Evolutionary conservation across 129 eudicot genomes (phyloP).

Genomic region (Helianthus tuberosus): DNA sequence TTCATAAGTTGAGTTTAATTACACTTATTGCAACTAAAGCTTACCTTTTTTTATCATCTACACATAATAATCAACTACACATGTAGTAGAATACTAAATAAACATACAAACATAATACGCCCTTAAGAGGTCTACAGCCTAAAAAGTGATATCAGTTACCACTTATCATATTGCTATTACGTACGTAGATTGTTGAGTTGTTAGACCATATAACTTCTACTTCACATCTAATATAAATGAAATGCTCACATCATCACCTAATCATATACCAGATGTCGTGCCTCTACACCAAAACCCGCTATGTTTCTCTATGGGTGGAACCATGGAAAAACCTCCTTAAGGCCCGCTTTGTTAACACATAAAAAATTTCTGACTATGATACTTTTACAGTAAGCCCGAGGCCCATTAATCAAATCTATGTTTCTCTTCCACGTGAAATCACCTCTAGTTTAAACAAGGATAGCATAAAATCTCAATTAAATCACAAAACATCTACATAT

Average conservation of each 20-base stretch:
- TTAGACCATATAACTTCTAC: background rate
- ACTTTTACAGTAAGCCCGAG: background rate
- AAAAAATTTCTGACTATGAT: background rate
- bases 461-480: background rate
- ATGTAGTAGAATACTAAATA: background rate
- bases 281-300: background rate
- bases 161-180: background rate
- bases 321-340: background rate
- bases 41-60: background rate
- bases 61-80: background rate
- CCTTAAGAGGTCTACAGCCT: background rate
- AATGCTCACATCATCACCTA: background rate
- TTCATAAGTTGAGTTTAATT: background rate
- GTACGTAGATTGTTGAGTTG: background rate
- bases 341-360: background rate
- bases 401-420: background rate
- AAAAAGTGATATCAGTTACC: background rate
- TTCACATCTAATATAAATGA: conserved; percentile 1
- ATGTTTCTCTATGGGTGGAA: background rate
- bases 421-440: background rate
- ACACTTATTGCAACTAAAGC: background rate
- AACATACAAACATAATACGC: background rate
- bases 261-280: background rate
- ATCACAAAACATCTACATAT: background rate
- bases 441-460: background rate